A percentile compares a stretch with the other conserved stretches of the same genome.
phyloP scores from a whole-genome alignment of 78 protist genomes.

The Dictyostelium firmibasis region DNA sequence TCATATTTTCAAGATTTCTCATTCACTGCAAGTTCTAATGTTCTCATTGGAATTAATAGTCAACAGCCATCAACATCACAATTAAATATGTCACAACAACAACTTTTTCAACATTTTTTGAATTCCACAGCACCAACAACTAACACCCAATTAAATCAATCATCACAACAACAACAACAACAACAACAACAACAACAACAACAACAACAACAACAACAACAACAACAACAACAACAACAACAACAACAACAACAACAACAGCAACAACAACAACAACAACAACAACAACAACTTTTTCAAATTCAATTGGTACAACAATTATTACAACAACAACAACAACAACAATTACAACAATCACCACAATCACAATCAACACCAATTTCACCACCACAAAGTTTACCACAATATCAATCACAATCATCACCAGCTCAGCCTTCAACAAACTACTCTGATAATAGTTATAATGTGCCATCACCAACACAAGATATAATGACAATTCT shows the following conservation, averaged over 20 bases:
- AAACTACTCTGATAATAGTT: neutral
- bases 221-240: neutral
- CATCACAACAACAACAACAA: neutral
- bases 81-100: neutral
- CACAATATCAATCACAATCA: slow-evolving; percentile 12
- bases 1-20: neutral
- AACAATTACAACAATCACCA: neutral
- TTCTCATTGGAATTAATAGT: neutral
- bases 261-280: slow-evolving; percentile 1
- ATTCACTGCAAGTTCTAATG: neutral
- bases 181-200: neutral
- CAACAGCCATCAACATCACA: neutral
- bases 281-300: neutral
- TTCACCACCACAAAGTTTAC: slow-evolving; percentile 27
- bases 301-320: neutral
- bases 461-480: neutral
- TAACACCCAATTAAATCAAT: neutral
- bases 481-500: neutral
- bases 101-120: neutral
- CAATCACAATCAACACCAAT: neutral
- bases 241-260: neutral
- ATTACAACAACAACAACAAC: neutral
- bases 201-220: neutral
- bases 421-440: neutral
- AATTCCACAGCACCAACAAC: neutral